Conservation (phyloP, 108 stramenopile species). For the Nannochloropsis gaditana region DNA sequence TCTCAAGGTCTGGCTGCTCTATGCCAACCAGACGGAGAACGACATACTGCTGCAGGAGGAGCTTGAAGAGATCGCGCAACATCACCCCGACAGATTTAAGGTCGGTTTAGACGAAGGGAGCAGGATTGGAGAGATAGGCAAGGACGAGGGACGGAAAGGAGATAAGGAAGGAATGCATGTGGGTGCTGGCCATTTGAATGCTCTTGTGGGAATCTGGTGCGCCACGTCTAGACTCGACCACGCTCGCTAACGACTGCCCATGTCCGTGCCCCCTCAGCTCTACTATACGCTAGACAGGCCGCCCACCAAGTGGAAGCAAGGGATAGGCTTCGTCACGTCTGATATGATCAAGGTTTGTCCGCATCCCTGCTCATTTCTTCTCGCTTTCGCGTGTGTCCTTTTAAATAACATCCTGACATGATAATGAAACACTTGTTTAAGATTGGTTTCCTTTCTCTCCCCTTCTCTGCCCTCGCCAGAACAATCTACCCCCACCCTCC, state of each 20-base stretch:
- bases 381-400: no score
- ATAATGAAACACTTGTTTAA: no score
- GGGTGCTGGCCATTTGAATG: neutral
- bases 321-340: conserved; percentile 77
- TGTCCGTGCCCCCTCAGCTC: conserved; percentile 34
- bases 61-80: conserved; percentile 64
- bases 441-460: neutral
- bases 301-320: conserved; percentile 59
- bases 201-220: neutral
- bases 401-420: no score
- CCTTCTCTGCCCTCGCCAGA: conserved; percentile 36
- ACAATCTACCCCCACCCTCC: conserved; percentile 64
- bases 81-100: conserved; percentile 56
- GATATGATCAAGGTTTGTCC: conserved; percentile 64
- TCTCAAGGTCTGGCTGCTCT: conserved; percentile 61
- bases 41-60: conserved; percentile 88
- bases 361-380: no score
- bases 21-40: conserved; percentile 84
- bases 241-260: neutral
- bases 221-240: conserved; percentile 6
- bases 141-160: neutral
- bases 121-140: neutral
- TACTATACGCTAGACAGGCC: conserved; percentile 85
- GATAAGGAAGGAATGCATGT: neutral
- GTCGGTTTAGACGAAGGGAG: neutral